Conservation (phyloP, 352 stramenopile species). For the Nothophytophthora sp. region DNA sequence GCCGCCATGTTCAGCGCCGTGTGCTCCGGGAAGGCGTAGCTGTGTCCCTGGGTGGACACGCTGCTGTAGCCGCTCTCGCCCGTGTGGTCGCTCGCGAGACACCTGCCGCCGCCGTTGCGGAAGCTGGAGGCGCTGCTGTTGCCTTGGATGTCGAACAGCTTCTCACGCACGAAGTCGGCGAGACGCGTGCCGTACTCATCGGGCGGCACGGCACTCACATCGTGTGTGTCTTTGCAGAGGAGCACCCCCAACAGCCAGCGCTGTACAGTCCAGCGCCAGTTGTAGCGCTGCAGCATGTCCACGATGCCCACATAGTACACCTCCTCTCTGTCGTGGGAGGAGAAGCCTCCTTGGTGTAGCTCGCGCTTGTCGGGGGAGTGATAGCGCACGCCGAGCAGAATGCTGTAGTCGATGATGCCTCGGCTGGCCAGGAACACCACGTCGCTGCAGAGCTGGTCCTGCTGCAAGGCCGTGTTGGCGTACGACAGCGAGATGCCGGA, state of each 20-base stretch:
- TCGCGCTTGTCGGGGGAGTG: constrained; percentile 28
- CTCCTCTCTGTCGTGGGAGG: constrained; percentile 52
- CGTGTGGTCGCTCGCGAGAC: constrained; percentile 1
- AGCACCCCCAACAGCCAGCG: constrained; percentile 71
- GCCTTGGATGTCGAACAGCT: constrained; percentile 65
- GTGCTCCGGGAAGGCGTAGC: constrained; percentile 15
- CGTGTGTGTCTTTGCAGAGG: constrained; percentile 81
- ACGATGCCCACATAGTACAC: constrained; percentile 81
- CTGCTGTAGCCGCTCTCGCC: constrained; percentile 20
- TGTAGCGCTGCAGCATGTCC: constrained; percentile 86
- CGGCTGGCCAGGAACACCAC: constrained; percentile 82
- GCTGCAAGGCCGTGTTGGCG: constrained; percentile 34
- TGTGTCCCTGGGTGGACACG: constrained; percentile 17
- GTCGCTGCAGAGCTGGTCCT: constrained; percentile 78
- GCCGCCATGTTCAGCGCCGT: constrained; percentile 16
- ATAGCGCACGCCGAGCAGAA: constrained; percentile 73
- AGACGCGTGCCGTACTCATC: constrained; percentile 72
- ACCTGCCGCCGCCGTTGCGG: constrained; percentile 5
- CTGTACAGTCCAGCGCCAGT: constrained; percentile 85
- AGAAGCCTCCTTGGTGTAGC: constrained; percentile 36
- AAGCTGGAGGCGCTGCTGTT: constrained; percentile 21
- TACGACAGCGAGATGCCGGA: constrained; percentile 58
- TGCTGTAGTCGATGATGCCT: constrained; percentile 87
- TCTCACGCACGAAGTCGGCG: constrained; percentile 70
- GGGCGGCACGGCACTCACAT: constrained; percentile 79